These are phyloP conservation scores for Rubia yunnanensis DNA, from an alignment of 257 asterid species.

Conservation along the genomic window DNA sequence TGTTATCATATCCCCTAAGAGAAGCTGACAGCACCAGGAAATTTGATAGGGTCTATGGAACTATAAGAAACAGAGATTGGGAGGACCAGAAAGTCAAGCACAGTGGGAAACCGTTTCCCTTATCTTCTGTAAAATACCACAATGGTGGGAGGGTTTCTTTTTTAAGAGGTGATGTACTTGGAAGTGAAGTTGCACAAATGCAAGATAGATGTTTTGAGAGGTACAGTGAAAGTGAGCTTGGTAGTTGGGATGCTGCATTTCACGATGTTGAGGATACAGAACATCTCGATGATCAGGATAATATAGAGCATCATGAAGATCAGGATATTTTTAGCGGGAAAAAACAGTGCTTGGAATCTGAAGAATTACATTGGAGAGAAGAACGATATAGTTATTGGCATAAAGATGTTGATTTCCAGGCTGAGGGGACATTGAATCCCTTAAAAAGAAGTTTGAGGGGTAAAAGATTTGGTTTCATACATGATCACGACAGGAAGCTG, in stretches of 20 bases:
- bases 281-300: conserved; percentile 12
- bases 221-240: conserved; percentile 19
- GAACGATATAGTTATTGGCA: conserved; percentile 19
- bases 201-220: conserved; percentile 14
- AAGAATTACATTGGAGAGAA: conserved; percentile 26
- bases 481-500: conserved; percentile 21
- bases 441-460: conserved; percentile 20
- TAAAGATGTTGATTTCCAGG: conserved; percentile 18
- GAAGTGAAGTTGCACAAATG: conserved; percentile 12
- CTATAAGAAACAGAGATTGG: conserved; percentile 13
- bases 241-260: conserved; percentile 8
- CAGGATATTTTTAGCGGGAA: conserved; percentile 25
- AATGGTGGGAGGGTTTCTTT: conserved; percentile 11
- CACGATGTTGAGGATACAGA: background rate
- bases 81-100: conserved; percentile 25
- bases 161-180: conserved; percentile 5
- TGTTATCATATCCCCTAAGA: conserved; percentile 24
- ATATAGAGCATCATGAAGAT: conserved; percentile 14
- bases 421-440: conserved; percentile 23
- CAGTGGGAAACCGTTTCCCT: conserved; percentile 15
- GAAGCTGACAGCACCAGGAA: conserved; percentile 27
- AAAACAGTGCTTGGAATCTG: conserved; percentile 24
- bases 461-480: conserved; percentile 22
- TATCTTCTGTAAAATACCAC: conserved; percentile 17
- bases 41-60: conserved; percentile 15